Evolutionary conservation across 2,329 filamentous ascomycete species (phyloP).

Genomic region (Furcasterigmium sp.): DNA sequence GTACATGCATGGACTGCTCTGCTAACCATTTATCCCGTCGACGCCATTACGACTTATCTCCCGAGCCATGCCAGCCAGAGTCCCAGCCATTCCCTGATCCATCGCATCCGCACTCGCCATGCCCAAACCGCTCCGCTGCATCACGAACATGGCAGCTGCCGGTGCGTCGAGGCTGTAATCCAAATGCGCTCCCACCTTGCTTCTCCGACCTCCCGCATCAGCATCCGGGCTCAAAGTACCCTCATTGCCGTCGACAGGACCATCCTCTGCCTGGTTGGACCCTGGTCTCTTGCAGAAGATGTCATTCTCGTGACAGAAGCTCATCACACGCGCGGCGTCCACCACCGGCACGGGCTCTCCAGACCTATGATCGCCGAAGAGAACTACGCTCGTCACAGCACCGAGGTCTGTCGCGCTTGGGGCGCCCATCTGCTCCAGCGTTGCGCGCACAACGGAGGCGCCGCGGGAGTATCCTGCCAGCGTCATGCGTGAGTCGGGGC

Average conservation of each 20-base stretch:
- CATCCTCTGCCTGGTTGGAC: no score
- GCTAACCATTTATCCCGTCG: not conserved
- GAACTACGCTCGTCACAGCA: constrained; percentile 20
- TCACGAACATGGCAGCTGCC: constrained; percentile 13
- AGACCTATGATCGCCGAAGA: constrained; percentile 22
- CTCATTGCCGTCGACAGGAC: not conserved
- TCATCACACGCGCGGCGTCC: constrained; percentile 12
- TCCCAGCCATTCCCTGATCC: constrained; percentile 15
- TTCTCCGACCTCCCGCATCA: constrained; percentile 1
- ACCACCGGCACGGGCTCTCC: constrained; percentile 15
- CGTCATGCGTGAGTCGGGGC: constrained; percentile 17
- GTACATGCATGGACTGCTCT: no score
- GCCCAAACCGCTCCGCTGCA: constrained; percentile 17
- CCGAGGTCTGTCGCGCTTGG: constrained; percentile 12
- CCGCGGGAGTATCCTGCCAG: constrained; percentile 22
- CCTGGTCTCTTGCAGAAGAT: constrained; percentile 17
- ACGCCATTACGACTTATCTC: constrained; percentile 1
- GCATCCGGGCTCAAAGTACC: not conserved
- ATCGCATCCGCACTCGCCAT: constrained; percentile 16
- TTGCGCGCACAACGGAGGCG: constrained; percentile 19
- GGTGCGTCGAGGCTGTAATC: constrained; percentile 12
- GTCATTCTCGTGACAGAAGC: constrained; percentile 20
- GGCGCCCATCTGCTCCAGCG: constrained; percentile 15
- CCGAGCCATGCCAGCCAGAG: constrained; percentile 11
- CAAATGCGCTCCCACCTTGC: constrained; percentile 8